Percentiles rank a stretch among this genome's conserved stretches.
Evolutionary conservation across 768 basidiomycete species (phyloP).

Genomic region (Naganishia onofrii): DNA sequence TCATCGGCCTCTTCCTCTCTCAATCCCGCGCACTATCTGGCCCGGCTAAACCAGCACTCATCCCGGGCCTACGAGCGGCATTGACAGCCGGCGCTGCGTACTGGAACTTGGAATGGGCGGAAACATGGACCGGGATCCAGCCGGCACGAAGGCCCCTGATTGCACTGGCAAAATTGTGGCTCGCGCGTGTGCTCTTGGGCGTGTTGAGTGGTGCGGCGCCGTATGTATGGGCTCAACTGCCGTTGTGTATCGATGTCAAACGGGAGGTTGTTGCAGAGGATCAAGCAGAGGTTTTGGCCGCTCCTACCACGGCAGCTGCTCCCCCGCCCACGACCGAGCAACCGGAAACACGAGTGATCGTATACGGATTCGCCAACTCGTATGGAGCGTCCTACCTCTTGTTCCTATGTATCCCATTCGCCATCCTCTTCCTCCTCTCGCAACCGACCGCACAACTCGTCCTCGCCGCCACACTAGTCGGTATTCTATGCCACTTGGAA

Average conservation of each 20-base stretch:
- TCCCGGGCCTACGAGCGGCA: constrained; percentile 59
- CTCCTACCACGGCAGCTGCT: not conserved
- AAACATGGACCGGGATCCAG: constrained; percentile 55
- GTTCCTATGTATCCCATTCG: constrained; percentile 69
- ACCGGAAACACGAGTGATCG: constrained; percentile 48
- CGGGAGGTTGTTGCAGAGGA: constrained; percentile 35
- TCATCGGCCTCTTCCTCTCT: constrained; percentile 61
- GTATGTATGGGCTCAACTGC: constrained; percentile 68
- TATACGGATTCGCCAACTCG: constrained; percentile 84
- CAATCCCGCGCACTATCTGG: constrained; percentile 73
- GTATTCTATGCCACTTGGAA: constrained; percentile 74
- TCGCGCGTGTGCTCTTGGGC: constrained; percentile 62
- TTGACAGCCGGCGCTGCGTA: constrained; percentile 63
- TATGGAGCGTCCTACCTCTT: constrained; percentile 84
- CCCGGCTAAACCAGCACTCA: constrained; percentile 65
- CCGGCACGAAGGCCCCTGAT: constrained; percentile 53
- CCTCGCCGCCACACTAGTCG: constrained; percentile 63
- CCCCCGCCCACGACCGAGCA: constrained; percentile 42
- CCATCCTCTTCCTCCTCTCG: constrained; percentile 61
- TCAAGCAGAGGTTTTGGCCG: constrained; percentile 15
- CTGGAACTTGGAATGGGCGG: constrained; percentile 81
- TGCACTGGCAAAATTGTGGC: constrained; percentile 60
- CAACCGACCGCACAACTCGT: constrained; percentile 82
- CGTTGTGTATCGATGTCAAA: constrained; percentile 70
- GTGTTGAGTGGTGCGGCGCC: constrained; percentile 57